Evolutionary conservation across 805 yeast species (phyloP).

Genomic region (Saccharomyces mikatae): DNA sequence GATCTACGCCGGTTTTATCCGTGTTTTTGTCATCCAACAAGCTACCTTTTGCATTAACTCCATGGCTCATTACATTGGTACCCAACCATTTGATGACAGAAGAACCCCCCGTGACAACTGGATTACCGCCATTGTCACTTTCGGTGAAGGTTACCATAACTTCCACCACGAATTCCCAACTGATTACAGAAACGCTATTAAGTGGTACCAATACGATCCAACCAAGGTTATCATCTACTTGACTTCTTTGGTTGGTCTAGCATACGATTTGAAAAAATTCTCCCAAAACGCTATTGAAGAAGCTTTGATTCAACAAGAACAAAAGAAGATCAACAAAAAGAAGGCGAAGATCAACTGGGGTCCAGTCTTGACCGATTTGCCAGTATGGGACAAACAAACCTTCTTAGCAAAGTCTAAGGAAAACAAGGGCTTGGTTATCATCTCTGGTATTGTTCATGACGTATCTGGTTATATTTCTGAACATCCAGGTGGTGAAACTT

Average conservation of each 20-base stretch:
- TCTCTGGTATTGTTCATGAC: conserved; percentile 75
- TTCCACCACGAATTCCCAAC: conserved; percentile 89
- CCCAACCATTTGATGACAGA: conserved; percentile 78
- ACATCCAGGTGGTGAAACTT: conserved; percentile 80
- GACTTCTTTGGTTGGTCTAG: conserved; percentile 57
- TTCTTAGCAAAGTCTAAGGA: conserved; percentile 45
- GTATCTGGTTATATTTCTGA: conserved; percentile 59
- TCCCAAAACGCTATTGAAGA: conserved; percentile 77
- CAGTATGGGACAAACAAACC: conserved; percentile 64
- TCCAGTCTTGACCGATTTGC: conserved; percentile 53
- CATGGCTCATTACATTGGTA: conserved; percentile 80
- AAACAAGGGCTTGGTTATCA: conserved; percentile 54
- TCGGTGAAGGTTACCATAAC: conserved; percentile 86
- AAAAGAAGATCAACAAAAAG: conserved; percentile 63
- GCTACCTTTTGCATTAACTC: conserved; percentile 84
- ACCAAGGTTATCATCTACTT: conserved; percentile 57
- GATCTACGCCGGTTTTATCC: conserved; percentile 64
- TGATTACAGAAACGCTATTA: conserved; percentile 79
- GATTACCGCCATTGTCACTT: conserved; percentile 72
- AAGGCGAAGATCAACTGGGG: conserved; percentile 69
- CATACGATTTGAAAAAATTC: conserved; percentile 66
- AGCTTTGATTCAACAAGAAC: conserved; percentile 75
- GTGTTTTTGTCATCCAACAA: conserved; percentile 67
- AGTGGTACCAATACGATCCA: conserved; percentile 85
- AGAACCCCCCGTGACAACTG: conserved; percentile 82